A percentile compares a stretch with the other conserved stretches of the same genome.
Conservation (phyloP, 495 filamentous ascomycete species). For the Aspergillus taichungensis region DNA sequence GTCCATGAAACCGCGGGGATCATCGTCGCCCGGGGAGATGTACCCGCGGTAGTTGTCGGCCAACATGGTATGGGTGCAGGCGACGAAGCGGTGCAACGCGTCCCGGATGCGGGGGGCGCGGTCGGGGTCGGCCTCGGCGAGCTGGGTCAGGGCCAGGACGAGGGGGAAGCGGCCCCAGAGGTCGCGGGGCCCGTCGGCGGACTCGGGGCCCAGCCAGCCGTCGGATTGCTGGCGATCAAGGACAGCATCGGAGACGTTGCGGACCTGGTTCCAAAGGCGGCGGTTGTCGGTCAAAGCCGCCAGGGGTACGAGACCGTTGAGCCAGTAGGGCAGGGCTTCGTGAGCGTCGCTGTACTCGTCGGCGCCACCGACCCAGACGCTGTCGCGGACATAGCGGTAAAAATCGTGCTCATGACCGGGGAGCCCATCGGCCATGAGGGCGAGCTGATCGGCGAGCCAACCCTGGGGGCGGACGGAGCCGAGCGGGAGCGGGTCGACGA, state of each 20-base stretch:
- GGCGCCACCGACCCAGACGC: conserved; percentile 46
- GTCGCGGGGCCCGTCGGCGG: conserved; percentile 28
- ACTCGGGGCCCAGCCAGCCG: conserved; percentile 57
- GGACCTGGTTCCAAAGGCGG: conserved; percentile 47
- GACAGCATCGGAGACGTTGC: conserved; percentile 38
- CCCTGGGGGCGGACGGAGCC: conserved; percentile 49
- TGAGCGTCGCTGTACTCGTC: conserved; percentile 51
- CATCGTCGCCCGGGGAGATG: not conserved
- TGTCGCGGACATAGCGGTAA: conserved; percentile 47
- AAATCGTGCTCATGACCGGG: conserved; percentile 53
- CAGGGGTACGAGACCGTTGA: conserved; percentile 57
- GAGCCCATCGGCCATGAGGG: conserved; percentile 44
- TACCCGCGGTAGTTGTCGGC: conserved; percentile 24
- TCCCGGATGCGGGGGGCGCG: not conserved
- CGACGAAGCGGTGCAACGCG: conserved; percentile 19
- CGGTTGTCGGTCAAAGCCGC: conserved; percentile 48
- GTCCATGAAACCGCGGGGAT: not conserved
- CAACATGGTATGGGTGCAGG: conserved; percentile 35
- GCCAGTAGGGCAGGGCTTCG: conserved; percentile 58
- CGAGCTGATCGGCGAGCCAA: conserved; percentile 52
- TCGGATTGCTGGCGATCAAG: conserved; percentile 44
- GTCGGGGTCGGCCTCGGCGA: conserved; percentile 4
- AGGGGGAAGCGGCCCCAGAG: conserved; percentile 41
- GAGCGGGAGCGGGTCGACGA: conserved; percentile 42
- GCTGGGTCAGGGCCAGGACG: not conserved